Conservation (phyloP, 1,284 basidiomycete genomes). For the Ceratobasidium sp. region DNA sequence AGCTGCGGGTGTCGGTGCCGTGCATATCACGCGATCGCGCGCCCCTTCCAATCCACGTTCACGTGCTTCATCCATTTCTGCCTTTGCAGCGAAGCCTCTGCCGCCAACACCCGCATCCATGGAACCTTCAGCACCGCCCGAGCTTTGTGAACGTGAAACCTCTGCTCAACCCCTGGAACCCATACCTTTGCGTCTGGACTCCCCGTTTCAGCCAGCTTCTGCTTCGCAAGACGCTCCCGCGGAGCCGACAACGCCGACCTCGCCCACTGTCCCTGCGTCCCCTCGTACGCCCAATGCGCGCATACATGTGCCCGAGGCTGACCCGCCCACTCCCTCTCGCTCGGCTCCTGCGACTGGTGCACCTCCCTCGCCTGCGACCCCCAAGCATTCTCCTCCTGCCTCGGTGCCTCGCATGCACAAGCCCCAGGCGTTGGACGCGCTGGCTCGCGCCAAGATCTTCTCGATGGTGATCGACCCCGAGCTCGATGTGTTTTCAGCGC, state of each 20-base stretch:
- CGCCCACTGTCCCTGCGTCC: constrained; percentile 10
- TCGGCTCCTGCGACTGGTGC: constrained; percentile 3
- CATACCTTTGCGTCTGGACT: not conserved
- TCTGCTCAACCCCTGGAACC: not conserved
- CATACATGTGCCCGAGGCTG: constrained; percentile 9
- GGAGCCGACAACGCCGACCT: constrained; percentile 24
- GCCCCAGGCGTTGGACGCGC: constrained; percentile 5
- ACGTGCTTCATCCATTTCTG: not conserved
- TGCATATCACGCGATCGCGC: not conserved
- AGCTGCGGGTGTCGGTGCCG: constrained; percentile 1
- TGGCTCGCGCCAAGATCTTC: constrained; percentile 30
- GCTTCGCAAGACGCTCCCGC: not conserved
- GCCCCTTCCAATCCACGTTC: constrained; percentile 13
- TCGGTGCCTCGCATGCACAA: not conserved
- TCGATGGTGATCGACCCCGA: constrained; percentile 39
- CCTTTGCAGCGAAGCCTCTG: constrained; percentile 33
- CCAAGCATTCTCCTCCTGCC: constrained; percentile 11
- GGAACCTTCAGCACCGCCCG: not conserved
- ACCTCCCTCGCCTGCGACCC: not conserved
- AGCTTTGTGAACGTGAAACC: not conserved
- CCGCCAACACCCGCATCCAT: not conserved
- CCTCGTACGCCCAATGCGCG: constrained; percentile 26
- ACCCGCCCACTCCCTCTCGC: constrained; percentile 9
- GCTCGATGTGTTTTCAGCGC: constrained; percentile 15
- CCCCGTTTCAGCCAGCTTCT: constrained; percentile 7